Evolutionary conservation across 768 basidiomycete genomes (phyloP), one percentile per base, ranked within the genome.

Genomic region (Russula brevipes): DNA sequence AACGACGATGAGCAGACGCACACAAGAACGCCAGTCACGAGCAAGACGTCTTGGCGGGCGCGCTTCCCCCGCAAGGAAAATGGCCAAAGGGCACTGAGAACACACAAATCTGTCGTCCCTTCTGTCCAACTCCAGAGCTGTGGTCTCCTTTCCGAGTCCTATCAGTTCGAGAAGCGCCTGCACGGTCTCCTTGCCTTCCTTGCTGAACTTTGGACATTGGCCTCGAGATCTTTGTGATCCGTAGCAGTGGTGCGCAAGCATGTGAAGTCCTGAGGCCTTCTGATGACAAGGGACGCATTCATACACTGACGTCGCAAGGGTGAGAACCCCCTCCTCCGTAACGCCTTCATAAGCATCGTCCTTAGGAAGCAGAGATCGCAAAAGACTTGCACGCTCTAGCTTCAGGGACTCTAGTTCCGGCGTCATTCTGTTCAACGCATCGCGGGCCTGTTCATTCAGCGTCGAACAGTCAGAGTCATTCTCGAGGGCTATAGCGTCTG

Each of bases 11-110:
- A 31, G 24, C 24, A 49, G 19, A 59, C 58, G 24, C 14, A 59
- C 58, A 33, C 50, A 59, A 5, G 58, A 52, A 31, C 58, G 58
- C 58, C 58, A 59, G 58, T 59, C 58, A 12, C 58, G 50, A 50
- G 24, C 41, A 11, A 16, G 16, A 33, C 50, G 50, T 51, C 39
- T 44, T 44, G 35, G 38, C 4, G 41, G 10, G 31, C 42, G 30
- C 44, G 4, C 24, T 6, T 39, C 4, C 3, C 33, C 39, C 47
- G 7, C 31, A 2, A 17, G 3, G 6, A 39, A 42, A 9, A 50
- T 36, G 2, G 31, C 17, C 50, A 52, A 14, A 10, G 58, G 50
- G 35, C 50, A 59, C 39, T 12, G 16, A 49, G 41, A 31, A 36
- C 58, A 59, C 7, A 44, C 31, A 44, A 59, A 59, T 24, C 30